These are phyloP conservation scores for Metschnikowia gruessii DNA, from an alignment of 805 yeast species.

Conservation along the genomic window DNA sequence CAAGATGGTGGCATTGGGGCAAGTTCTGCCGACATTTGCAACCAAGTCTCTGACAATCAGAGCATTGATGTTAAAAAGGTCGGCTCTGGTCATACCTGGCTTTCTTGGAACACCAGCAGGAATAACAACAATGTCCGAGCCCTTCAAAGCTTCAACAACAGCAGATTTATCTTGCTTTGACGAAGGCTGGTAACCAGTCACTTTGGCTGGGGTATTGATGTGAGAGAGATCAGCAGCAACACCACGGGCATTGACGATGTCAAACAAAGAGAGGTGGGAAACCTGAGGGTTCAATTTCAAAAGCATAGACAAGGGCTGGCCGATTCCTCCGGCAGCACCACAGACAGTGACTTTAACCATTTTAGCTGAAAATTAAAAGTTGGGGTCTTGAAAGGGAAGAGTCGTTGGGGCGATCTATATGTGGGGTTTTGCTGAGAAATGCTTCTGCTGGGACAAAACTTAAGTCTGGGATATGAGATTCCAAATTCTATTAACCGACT, in stretches of 20 bases:
- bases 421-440: background rate
- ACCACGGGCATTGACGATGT: constrained; percentile 45
- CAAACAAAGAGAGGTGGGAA: constrained; percentile 39
- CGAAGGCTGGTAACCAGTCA: constrained; percentile 41
- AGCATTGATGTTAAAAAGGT: constrained; percentile 46
- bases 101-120: constrained; percentile 50
- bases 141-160: constrained; percentile 35
- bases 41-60: constrained; percentile 43
- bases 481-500: background rate
- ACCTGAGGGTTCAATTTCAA: constrained; percentile 40
- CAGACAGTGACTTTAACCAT: constrained; percentile 48
- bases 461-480: too few species aligned
- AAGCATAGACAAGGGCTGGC: constrained; percentile 45
- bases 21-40: constrained; percentile 36
- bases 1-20: constrained; percentile 44
- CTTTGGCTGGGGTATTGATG: constrained; percentile 39
- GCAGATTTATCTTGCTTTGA: constrained; percentile 39
- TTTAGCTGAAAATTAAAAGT: background rate
- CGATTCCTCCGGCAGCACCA: constrained; percentile 50
- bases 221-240: constrained; percentile 48
- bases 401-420: background rate
- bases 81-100: constrained; percentile 50
- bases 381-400: background rate
- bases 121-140: constrained; percentile 40
- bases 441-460: background rate